Evolutionary conservation across 768 basidiomycete species (phyloP), one percentile per base, ranked within the genome.

Genomic region (Boletus vermiculosoides): DNA sequence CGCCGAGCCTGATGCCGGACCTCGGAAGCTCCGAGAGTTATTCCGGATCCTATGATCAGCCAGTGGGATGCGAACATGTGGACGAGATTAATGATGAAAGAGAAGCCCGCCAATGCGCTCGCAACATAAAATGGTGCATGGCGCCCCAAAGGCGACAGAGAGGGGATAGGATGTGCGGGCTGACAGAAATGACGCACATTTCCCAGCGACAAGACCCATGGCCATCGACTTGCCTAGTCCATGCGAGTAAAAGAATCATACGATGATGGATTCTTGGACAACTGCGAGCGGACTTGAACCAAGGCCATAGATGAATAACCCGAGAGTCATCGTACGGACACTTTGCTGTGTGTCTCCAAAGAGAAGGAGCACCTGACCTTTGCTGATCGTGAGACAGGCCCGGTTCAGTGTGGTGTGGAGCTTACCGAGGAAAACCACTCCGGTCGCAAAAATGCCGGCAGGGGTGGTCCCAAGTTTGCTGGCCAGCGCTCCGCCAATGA

Each of bases 201-300:
- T 94, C 36, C 92, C 92, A 4, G 83, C 87, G 23, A 94, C 80
- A 16, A 94, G 84, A 22, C 91, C 92, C n/a, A 92, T 77, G 0
- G 90, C 90, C 74, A 94, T 83, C 1, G 88, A 87, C 9, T 86
- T 76, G 1, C 88, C 91, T 1, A 92, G 76, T 2, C 88, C 88
- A 66, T 85, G 87, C 0, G 84, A 81, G 59, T 81, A 83, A 76
- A 91, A 92, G 74, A 89, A 89, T 25, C 87, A 86, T 42, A 91
- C 87, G 50, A 93, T 89, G 60, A 92, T 91, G 7, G 87, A 87
- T 70, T 93, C 91, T 73, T 89, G 92, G 1, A 88, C 85, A 8
- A 94, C 91, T 1, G 90, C 84, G 7, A 94, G 75, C 0, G 92
- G 92, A 61, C 87, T 86, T 44, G 90, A 78, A 4, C 90, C 91